phyloP scores from a whole-genome alignment of 345 rosid species.

The Orychophragmus violaceus region DNA sequence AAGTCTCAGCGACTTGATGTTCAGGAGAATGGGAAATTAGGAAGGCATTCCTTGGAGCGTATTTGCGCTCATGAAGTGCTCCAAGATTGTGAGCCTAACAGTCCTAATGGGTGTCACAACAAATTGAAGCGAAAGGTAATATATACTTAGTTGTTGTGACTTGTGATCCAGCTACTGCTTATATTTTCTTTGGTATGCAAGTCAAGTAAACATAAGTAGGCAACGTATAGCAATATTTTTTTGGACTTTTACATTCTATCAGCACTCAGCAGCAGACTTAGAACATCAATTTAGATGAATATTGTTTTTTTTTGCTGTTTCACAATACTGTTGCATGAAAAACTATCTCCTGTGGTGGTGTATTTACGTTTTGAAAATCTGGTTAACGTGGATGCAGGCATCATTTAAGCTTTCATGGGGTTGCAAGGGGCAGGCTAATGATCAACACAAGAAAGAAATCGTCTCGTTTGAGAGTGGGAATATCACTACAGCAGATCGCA shows the following conservation, averaged over 20 bases:
- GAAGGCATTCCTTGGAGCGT: slow-evolving; percentile 39
- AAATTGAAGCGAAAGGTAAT: slow-evolving; percentile 78
- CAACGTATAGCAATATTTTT: background rate
- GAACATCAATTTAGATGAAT: background rate
- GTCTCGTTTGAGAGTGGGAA: slow-evolving; percentile 96
- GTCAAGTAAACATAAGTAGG: background rate
- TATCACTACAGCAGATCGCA: slow-evolving; percentile 84
- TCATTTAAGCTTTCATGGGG: slow-evolving; percentile 97
- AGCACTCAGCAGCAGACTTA: background rate
- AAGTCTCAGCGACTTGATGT: slow-evolving; percentile 31
- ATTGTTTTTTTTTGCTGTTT: background rate
- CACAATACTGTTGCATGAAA: slow-evolving; percentile 1
- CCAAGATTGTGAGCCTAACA: slow-evolving; percentile 41
- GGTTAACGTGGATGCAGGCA: slow-evolving; percentile 51
- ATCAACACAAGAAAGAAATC: slow-evolving; percentile 89
- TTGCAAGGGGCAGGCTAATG: slow-evolving; percentile 72
- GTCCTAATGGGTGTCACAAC: slow-evolving; percentile 27
- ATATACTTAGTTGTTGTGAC: background rate
- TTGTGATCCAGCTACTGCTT: background rate
- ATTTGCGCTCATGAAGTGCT: slow-evolving; percentile 94
- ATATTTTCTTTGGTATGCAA: background rate
- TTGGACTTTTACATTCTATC: background rate
- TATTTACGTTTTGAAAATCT: background rate
- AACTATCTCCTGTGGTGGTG: background rate
- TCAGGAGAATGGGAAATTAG: slow-evolving; percentile 36